Conservation (phyloP, 2,329 filamentous ascomycete species). For the Neopestalotiopsis clavispora region DNA sequence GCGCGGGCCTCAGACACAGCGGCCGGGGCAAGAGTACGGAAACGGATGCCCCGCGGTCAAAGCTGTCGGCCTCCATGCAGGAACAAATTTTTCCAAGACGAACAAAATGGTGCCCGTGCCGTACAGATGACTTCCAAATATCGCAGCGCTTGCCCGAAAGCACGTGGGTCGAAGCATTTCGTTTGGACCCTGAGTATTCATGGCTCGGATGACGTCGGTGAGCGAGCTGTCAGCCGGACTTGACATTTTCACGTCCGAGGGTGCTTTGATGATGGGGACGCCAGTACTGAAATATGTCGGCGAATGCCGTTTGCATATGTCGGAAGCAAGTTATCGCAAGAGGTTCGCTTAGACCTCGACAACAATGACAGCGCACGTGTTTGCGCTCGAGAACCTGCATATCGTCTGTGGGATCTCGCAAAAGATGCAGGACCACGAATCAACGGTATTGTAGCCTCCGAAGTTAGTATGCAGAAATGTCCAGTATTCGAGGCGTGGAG, state of each 20-base stretch:
- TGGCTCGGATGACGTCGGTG: background rate
- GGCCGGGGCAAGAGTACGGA: slow-evolving; percentile 5
- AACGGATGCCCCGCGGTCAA: slow-evolving; percentile 5
- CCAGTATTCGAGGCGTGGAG: background rate
- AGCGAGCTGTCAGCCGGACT: background rate
- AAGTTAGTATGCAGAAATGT: background rate
- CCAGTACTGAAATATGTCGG: background rate
- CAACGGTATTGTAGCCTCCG: background rate
- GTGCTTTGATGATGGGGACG: background rate
- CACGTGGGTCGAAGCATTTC: background rate
- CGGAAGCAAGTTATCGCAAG: background rate
- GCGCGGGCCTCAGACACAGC: slow-evolving; percentile 4
- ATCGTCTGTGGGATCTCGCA: background rate
- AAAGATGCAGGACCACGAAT: background rate
- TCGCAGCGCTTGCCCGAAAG: background rate
- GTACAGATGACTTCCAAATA: background rate
- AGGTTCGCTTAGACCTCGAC: background rate
- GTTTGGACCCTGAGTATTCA: background rate
- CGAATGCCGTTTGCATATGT: background rate
- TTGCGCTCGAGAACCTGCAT: background rate
- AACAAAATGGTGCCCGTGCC: background rate
- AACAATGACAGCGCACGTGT: background rate
- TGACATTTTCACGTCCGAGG: background rate
- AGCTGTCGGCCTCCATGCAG: slow-evolving; percentile 3
- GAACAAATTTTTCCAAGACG: background rate